Conservation (phyloP, 2,329 filamentous ascomycete genomes). For the Ophiostoma perfectum region DNA sequence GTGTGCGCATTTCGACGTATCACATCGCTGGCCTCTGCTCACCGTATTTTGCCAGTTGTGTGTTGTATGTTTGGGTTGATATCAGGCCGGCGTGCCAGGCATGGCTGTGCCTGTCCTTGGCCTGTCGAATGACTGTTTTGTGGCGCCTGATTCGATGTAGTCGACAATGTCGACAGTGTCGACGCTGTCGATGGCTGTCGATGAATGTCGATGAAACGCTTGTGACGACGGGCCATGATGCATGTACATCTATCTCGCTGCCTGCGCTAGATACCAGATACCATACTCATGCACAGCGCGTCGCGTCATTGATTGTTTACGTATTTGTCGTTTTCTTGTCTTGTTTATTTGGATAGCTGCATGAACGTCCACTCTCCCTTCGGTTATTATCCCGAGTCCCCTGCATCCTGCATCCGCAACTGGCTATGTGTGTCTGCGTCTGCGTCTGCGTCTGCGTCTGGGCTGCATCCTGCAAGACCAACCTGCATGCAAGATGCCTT, state of each 20-base stretch:
- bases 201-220: not conserved
- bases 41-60: not conserved
- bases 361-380: not conserved
- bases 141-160: too few relatives aligned
- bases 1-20: slow-evolving; percentile 5
- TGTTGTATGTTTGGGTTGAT: not conserved
- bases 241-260: not conserved
- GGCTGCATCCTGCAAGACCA: not conserved
- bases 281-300: not conserved
- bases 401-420: slow-evolving; percentile 18
- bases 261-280: not conserved
- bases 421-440: not conserved
- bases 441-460: not conserved
- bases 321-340: not conserved
- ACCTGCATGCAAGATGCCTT: slow-evolving; percentile 3
- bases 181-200: not conserved
- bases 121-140: too few relatives aligned
- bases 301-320: not conserved
- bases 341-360: not conserved
- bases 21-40: slow-evolving; percentile 9
- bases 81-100: too few relatives aligned
- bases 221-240: not conserved
- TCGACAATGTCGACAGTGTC: too few relatives aligned
- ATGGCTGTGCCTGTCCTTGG: too few relatives aligned
- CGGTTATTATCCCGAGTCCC: slow-evolving; percentile 13